These are phyloP conservation scores for Phytophthora fragariaefolia DNA, from an alignment of 352 stramenopile genomes.

Conservation along the genomic window DNA sequence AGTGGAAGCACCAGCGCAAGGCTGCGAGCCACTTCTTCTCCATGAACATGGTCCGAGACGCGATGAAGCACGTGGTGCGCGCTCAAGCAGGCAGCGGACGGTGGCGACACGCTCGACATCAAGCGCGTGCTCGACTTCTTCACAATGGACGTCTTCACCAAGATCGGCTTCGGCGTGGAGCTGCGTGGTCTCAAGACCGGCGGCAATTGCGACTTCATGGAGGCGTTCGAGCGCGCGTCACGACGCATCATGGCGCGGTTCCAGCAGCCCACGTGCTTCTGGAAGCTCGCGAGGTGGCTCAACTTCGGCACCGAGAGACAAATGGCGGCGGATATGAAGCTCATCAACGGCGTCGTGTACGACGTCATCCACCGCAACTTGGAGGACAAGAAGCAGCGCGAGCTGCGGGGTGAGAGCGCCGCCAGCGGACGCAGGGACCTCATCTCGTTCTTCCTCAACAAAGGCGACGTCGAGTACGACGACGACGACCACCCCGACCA, in stretches of 20 bases:
- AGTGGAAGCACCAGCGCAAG: constrained; percentile 76
- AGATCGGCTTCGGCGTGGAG: constrained; percentile 76
- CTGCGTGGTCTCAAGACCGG: constrained; percentile 52
- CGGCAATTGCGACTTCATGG: constrained; percentile 35
- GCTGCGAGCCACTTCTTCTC: constrained; percentile 88
- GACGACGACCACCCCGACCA: constrained; percentile 25
- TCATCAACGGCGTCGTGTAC: constrained; percentile 35
- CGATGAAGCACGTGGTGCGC: constrained; percentile 54
- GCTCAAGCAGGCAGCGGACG: constrained; percentile 31
- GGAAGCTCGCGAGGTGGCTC: constrained; percentile 47
- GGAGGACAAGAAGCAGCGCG: constrained; percentile 9
- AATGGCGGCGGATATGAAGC: constrained; percentile 33
- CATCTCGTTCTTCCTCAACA: constrained; percentile 52
- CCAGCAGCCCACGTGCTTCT: constrained; percentile 45
- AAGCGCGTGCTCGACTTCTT: constrained; percentile 59
- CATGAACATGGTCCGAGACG: constrained; percentile 41
- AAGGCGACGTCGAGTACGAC: constrained; percentile 23
- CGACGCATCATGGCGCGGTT: constrained; percentile 43
- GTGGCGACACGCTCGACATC: constrained; percentile 39
- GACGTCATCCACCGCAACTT: constrained; percentile 31
- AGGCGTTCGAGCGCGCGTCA: constrained; percentile 44
- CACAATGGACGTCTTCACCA: constrained; percentile 80
- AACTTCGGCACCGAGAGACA: constrained; percentile 33
- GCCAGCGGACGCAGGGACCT: constrained; percentile 40
- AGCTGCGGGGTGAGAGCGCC: too few relatives aligned